Evolutionary conservation across 148 eudicot genomes (phyloP), one percentile per base, ranked within the genome.

Genomic region (Silene latifolia): DNA sequence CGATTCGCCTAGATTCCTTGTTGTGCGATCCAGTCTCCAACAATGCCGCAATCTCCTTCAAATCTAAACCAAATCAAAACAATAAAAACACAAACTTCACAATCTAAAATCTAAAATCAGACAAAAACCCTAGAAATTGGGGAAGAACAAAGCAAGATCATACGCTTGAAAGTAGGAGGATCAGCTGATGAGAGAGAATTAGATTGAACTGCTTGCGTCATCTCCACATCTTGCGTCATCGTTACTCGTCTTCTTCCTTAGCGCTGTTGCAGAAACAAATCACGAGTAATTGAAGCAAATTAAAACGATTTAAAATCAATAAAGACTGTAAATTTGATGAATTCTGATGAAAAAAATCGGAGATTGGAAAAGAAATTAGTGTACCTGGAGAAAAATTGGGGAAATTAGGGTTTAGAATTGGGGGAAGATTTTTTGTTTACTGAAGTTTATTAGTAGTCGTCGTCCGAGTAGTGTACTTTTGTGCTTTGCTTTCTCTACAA

Each of bases 1-100:
- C 71, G 72, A 93, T 84, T 64, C 93, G 80, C 54, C 93, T 83
- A 23, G 86, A 82, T 68, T 93, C 98, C 59, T 91, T 88, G 0
- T 87, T 79, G 73, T 90, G 87, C 4, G 93, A 88, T 20, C 95
- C 97, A 4, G 85, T 82, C 80, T 92, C 98, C 59, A 92, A 85
- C 69, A 89, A 23, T 29, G 89, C 82, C n/a, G 89, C 88, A 67
- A 88, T 89, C 58, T 90, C 96, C 86, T 90, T 89, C 87, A 90
- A 84, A 79, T 84, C 96, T 89, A 77, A 62, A 71, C 3, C 68
- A 68, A 54, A 60, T 58, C 27, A 18, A 48, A 24, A 23, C n/a
- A n/a, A n/a, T n/a, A n/a, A 5, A 57, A 35, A 29, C 32, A 71
- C 29, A 63, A 32, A 79, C 25, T 47, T 21, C 39, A n/a, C 57